Evolutionary conservation across 228 moss, liverwort and hornwort species (phyloP).

Genomic region (Sphagnum magellanicum): DNA sequence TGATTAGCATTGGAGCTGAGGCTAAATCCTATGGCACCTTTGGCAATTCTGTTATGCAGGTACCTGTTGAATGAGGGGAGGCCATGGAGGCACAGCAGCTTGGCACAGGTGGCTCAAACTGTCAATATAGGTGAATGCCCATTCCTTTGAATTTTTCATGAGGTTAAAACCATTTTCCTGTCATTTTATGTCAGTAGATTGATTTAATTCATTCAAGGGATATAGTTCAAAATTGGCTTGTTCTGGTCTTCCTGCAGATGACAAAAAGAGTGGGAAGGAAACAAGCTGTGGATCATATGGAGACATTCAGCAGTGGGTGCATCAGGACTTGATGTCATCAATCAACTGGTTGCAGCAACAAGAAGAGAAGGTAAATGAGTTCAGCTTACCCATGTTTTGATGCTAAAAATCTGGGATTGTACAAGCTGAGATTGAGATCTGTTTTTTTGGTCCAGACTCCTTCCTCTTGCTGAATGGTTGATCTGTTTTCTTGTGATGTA

Average conservation of each 20-base stretch:
- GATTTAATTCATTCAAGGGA: no score
- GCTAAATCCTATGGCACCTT: no score
- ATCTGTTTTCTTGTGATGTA: no score
- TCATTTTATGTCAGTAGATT: no score
- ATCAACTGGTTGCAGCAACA: slow-evolving; percentile 64
- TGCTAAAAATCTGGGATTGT: neutral
- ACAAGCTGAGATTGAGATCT: neutral
- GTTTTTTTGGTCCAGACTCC: no score
- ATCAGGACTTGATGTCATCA: slow-evolving; percentile 54
- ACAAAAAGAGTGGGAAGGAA: slow-evolving; percentile 20
- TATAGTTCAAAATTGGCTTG: neutral
- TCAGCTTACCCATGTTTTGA: neutral
- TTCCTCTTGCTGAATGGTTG: no score
- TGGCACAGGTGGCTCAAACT: slow-evolving; percentile 9
- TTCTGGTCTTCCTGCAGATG: slow-evolving; percentile 14
- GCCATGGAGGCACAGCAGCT: slow-evolving; percentile 58
- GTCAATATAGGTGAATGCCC: slow-evolving; percentile 19
- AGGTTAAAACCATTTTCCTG: neutral
- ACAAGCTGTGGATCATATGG: slow-evolving; percentile 38
- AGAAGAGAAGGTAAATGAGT: slow-evolving; percentile 37
- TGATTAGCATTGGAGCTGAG: no score
- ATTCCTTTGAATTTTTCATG: neutral
- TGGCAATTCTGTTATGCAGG: slow-evolving; percentile 12
- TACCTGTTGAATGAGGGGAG: slow-evolving; percentile 77
- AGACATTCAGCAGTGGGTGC: slow-evolving; percentile 65